Percentiles rank a stretch among this genome's conserved stretches.
Conservation (phyloP, 352 stramenopile genomes). For the Pythium aristosporum region DNA sequence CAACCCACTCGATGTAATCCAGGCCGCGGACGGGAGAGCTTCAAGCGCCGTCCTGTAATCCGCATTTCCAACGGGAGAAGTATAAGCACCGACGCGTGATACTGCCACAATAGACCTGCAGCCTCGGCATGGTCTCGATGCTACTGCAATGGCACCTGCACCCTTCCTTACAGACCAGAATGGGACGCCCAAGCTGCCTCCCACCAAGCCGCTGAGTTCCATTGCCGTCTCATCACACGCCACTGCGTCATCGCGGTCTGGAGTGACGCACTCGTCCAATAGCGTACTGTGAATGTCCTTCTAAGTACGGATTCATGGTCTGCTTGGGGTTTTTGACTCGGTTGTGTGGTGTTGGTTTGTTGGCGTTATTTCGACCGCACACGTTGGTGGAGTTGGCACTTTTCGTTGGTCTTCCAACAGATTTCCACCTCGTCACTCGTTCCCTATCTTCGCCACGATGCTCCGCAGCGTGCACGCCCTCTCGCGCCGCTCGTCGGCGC, state of each 20-base stretch:
- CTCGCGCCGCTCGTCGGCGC: constrained; percentile 38
- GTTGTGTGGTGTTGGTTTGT: constrained; percentile 14
- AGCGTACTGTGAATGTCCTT: neutral
- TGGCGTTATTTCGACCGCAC: neutral
- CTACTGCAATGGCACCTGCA: no score
- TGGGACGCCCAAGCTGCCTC: no score
- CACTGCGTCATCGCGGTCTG: constrained; percentile 1
- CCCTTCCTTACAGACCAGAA: no score
- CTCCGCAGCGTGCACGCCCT: constrained; percentile 36
- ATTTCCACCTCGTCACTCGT: neutral
- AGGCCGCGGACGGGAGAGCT: no score
- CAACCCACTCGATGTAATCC: no score
- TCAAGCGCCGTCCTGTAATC: no score
- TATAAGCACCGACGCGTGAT: no score
- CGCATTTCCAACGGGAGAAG: no score
- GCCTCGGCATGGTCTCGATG: no score
- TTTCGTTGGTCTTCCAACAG: constrained; percentile 1
- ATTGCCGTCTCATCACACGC: neutral
- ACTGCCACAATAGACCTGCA: no score
- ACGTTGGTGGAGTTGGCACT: neutral
- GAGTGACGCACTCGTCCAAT: constrained; percentile 2
- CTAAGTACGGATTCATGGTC: neutral
- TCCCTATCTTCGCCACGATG: constrained; percentile 19
- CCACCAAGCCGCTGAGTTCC: no score
- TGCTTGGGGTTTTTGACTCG: neutral